A percentile compares a stretch with the other conserved stretches of the same genome.
phyloP scores from a whole-genome alignment of 1,139 yeast genomes.

The Yamadazyma blattariae region DNA sequence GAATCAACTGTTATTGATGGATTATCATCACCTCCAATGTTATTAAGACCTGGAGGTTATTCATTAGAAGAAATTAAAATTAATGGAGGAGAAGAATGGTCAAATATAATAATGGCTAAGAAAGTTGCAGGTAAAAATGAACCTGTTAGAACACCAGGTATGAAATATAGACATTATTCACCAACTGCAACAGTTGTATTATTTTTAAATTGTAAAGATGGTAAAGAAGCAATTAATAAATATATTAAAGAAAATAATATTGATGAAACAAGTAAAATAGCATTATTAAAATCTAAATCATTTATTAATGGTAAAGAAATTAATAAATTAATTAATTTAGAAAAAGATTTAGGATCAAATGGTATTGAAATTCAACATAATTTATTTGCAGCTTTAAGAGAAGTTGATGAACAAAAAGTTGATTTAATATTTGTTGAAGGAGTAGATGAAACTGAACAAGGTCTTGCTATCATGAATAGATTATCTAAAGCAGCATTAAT shows the following conservation, averaged over 20 bases:
- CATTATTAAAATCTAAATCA: constrained; percentile 42
- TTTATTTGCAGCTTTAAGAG: constrained; percentile 68
- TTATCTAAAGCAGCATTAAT: constrained; percentile 73
- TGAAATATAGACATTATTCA: constrained; percentile 95
- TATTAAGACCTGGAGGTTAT: constrained; percentile 92
- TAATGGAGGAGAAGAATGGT: constrained; percentile 68
- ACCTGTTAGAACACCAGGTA: constrained; percentile 90
- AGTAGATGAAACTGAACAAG: constrained; percentile 66
- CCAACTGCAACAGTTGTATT: constrained; percentile 82
- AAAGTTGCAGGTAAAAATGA: constrained; percentile 64
- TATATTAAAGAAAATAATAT: constrained; percentile 22
- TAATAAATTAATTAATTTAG: constrained; percentile 23
- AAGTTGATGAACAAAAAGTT: constrained; percentile 63
- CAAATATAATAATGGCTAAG: constrained; percentile 58
- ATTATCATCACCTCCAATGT: constrained; percentile 75
- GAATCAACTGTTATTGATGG: constrained; percentile 96
- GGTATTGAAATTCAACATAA: constrained; percentile 71
- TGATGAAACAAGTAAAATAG: constrained; percentile 29
- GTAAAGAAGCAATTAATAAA: constrained; percentile 25
- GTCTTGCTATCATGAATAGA: constrained; percentile 92
- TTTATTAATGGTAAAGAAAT: constrained; percentile 28
- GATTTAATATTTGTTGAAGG: constrained; percentile 76
- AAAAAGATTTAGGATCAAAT: constrained; percentile 51
- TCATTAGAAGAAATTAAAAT: constrained; percentile 68
- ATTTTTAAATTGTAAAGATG: constrained; percentile 53